Evolutionary conservation across 169 alveolate genomes (phyloP).

Genomic region (Plasmodium fragile): DNA sequence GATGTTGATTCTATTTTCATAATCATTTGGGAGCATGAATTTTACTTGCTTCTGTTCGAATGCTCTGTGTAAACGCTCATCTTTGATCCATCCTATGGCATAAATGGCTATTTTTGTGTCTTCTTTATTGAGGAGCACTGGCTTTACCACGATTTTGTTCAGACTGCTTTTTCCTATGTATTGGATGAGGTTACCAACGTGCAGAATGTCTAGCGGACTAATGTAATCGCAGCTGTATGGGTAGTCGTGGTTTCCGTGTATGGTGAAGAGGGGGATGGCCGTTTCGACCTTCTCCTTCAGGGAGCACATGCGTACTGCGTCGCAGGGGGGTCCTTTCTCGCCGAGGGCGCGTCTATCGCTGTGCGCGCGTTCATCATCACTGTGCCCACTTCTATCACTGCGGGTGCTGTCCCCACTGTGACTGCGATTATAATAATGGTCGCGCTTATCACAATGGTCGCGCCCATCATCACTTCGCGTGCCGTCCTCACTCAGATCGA

Average conservation of each 20-base stretch:
- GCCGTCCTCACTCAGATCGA: background rate
- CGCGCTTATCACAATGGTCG: background rate
- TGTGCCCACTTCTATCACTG: background rate
- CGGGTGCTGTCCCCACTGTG: background rate
- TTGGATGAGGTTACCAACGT: constrained; percentile 89
- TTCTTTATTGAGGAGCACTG: constrained; percentile 92
- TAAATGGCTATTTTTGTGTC: constrained; percentile 94
- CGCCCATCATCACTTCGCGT: background rate
- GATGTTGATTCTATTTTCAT: constrained; percentile 91
- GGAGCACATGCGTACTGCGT: background rate
- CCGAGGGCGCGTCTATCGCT: background rate
- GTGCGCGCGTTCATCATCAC: too few relatives aligned
- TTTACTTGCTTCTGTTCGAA: constrained; percentile 90
- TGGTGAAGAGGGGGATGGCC: constrained; percentile 67
- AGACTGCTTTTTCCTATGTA: constrained; percentile 93
- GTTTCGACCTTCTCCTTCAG: constrained; percentile 30
- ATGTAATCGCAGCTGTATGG: constrained; percentile 80
- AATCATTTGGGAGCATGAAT: constrained; percentile 89
- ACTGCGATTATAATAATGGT: background rate
- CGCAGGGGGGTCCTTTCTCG: background rate
- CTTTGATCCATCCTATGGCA: constrained; percentile 97
- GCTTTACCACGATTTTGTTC: constrained; percentile 90
- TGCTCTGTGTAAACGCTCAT: constrained; percentile 92
- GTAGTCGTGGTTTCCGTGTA: constrained; percentile 84
- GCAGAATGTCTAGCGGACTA: constrained; percentile 80